Evolutionary conservation across 805 yeast genomes (phyloP), one percentile per base, ranked within the genome.

Genomic region (Metschnikowia santaceciliae): DNA sequence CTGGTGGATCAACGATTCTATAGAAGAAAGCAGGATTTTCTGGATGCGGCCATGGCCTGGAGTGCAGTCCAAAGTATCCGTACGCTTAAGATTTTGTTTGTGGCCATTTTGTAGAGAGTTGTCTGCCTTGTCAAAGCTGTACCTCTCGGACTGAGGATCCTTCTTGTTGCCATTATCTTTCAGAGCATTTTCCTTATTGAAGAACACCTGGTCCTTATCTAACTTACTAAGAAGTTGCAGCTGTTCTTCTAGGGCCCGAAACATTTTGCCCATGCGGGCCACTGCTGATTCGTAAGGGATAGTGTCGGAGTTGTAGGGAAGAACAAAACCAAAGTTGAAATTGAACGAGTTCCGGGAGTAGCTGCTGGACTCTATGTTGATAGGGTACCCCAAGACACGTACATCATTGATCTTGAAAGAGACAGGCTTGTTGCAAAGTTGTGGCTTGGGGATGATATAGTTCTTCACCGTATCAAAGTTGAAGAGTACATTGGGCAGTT

Each of bases 371-470:
- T 81, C 81, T 7, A 94, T 83, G 54, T 86, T 84, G 1, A 92
- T 96, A 0, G 99, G 99, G 62, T 82, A 90, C 13, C 97, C 96
- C 17, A 88, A 78, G 1, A 95, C 80, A 51, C 89, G 73, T 63
- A 80, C 88, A 42, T 81, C 77, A 33, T 82, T 84, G 55, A 84
- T 81, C 56, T 88, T 83, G 59, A 90, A 75, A 1, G 94, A 80
- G 20, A 95, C 77, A 37, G 92, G 75, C 53, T 86, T 78, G 65
- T 92, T 89, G 66, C 98, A 94, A 22, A 94, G 74, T 43, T 86
- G 89, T 0, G 96, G 91, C 62, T 94, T 94, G 1, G 99, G 99
- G 26, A 94, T 92, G 42, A 94, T 81, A 65, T 88, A 94, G 72
- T 90, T 92, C 63, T 89, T 89, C 40, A 94, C 83, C 1, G 88